Percentiles rank a stretch among this genome's conserved stretches.
These are phyloP conservation scores for Sicyos edulis DNA, from an alignment of 306 rosid species.

Conservation along the genomic window DNA sequence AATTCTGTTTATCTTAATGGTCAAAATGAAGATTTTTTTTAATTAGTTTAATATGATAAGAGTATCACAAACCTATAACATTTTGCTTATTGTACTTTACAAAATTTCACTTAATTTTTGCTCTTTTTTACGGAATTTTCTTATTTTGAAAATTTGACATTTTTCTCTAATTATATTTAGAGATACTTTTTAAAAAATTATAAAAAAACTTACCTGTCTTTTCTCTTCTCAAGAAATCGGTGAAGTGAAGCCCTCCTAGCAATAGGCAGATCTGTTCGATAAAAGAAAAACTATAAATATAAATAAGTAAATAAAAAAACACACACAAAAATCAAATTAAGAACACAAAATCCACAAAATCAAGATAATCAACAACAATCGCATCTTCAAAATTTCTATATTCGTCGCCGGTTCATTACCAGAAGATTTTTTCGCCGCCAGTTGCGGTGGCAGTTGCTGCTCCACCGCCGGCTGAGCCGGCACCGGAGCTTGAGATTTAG, in stretches of 20 bases:
- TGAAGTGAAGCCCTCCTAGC: conserved; percentile 83
- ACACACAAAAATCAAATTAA: neutral
- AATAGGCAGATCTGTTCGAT: conserved; percentile 53
- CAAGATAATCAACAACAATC: neutral
- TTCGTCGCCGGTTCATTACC: neutral
- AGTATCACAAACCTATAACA: no score
- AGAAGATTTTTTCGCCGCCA: conserved; percentile 4
- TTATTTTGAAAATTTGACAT: no score
- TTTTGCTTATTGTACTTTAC: no score
- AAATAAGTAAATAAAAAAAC: no score
- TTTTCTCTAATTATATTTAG: no score
- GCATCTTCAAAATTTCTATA: neutral
- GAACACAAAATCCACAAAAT: neutral
- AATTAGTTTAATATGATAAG: no score
- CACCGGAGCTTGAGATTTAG: conserved; percentile 11
- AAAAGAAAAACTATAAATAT: neutral
- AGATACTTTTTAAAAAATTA: no score
- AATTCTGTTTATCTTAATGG: no score
- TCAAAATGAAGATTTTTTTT: no score
- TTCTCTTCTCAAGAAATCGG: conserved; percentile 82
- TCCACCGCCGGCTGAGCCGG: no score
- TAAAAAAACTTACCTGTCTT: conserved; percentile 98
- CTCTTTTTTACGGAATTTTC: no score
- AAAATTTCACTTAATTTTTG: no score
- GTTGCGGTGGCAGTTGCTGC: neutral